These are phyloP conservation scores for Lentinula detonsa DNA, from an alignment of 768 basidiomycete species.

Conservation along the genomic window DNA sequence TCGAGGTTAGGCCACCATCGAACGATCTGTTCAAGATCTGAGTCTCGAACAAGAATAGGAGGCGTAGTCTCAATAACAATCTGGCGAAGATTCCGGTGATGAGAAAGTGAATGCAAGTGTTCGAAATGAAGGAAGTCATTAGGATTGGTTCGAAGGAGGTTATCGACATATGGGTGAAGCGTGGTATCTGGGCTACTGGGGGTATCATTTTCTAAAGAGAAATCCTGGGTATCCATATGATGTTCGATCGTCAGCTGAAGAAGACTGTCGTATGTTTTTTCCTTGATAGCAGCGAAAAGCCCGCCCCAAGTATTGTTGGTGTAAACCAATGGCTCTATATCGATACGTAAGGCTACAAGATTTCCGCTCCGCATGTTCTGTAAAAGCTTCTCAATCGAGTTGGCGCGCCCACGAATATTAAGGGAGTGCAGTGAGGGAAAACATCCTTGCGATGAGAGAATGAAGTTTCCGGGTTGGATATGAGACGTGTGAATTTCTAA, in stretches of 20 bases:
- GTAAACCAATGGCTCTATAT: conserved; percentile 22
- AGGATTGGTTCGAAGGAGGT: conserved; percentile 7
- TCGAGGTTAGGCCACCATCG: conserved; percentile 41
- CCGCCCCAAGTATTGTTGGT: conserved; percentile 25
- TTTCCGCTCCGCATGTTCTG: conserved; percentile 22
- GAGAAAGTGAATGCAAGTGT: conserved; percentile 27
- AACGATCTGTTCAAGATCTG: conserved; percentile 29
- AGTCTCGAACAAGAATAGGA: conserved; percentile 31
- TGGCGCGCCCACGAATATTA: conserved; percentile 30
- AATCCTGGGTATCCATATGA: conserved; percentile 29
- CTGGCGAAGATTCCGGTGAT: conserved; percentile 24
- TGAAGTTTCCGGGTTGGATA: conserved; percentile 20
- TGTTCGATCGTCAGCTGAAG: conserved; percentile 36
- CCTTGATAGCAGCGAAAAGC: conserved; percentile 24
- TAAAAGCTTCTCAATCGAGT: conserved; percentile 28
- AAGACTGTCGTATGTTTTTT: conserved; percentile 23
- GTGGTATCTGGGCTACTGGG: conserved; percentile 9
- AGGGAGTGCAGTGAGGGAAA: conserved; percentile 33
- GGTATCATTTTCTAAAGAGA: conserved; percentile 10
- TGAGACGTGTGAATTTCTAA: conserved; percentile 40
- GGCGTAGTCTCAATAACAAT: conserved; percentile 34
- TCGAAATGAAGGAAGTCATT: conserved; percentile 19
- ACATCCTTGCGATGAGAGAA: conserved; percentile 10
- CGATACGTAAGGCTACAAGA: conserved; percentile 31
- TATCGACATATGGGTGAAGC: conserved; percentile 9